Evolutionary conservation across 1,139 yeast genomes (phyloP).

Genomic region (Pichia norvegensis): DNA sequence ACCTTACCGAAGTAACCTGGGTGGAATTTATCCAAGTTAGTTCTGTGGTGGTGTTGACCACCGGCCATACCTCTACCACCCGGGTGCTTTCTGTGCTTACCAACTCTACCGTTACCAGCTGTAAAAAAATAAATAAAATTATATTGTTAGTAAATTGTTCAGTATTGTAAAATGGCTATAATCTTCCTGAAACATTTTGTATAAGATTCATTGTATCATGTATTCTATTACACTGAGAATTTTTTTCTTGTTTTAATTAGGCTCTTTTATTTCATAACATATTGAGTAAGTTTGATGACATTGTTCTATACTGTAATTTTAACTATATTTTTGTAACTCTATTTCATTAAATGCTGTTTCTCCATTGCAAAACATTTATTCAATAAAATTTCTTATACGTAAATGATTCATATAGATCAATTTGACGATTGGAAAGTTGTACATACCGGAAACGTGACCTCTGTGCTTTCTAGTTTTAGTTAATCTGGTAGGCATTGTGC

Average conservation of each 20-base stretch:
- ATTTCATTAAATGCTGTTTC: too few species aligned
- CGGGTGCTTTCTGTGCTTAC: slow-evolving; percentile 99
- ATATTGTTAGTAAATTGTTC: slow-evolving; percentile 14
- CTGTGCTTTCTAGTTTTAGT: slow-evolving; percentile 99
- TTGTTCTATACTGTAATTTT: too few species aligned
- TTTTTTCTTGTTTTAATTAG: background rate
- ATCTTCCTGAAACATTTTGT: background rate
- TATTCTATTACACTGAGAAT: background rate
- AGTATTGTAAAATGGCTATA: background rate
- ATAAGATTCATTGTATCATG: background rate
- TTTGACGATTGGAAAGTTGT: slow-evolving; percentile 7
- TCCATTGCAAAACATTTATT: too few species aligned
- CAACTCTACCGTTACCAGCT: slow-evolving; percentile 99
- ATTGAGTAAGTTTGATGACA: too few species aligned
- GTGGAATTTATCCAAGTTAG: slow-evolving; percentile 98
- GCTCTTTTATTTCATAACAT: too few species aligned
- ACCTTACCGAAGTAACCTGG: slow-evolving; percentile 99
- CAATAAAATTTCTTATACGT: too few species aligned
- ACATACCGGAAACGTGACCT: slow-evolving; percentile 99
- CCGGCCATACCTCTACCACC: slow-evolving; percentile 99
- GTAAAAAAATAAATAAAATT: slow-evolving; percentile 7
- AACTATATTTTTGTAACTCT: too few species aligned
- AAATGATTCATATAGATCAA: background rate
- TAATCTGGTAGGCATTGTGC: slow-evolving; percentile 95
- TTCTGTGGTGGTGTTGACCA: slow-evolving; percentile 99